Conservation (phyloP, 768 basidiomycete species). For the Kwoniella dejecticola region DNA sequence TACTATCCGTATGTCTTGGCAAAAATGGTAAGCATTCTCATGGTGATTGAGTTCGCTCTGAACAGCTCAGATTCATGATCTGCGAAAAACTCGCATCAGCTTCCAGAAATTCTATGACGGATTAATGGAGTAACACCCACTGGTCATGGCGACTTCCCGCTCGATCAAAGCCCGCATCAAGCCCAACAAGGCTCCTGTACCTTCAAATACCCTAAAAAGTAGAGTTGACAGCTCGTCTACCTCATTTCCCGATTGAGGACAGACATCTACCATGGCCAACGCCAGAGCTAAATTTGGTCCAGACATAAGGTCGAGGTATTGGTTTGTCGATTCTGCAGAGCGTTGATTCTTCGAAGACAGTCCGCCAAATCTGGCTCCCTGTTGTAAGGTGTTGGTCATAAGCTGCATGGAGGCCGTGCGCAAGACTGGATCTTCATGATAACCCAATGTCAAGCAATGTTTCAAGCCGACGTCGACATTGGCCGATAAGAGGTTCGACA, state of each 20-base stretch:
- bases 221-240: conserved; percentile 78
- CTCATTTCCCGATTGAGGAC: conserved; percentile 66
- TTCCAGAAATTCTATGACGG: neutral
- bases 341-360: conserved; percentile 35
- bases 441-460: conserved; percentile 78
- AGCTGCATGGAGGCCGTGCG: conserved; percentile 81
- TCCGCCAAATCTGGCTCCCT: conserved; percentile 73
- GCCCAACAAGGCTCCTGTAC: conserved; percentile 68
- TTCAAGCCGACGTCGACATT: conserved; percentile 88
- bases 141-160: conserved; percentile 74
- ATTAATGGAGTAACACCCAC: conserved; percentile 57
- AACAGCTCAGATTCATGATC: conserved; percentile 81
- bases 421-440: conserved; percentile 69
- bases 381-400: conserved; percentile 75
- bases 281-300: conserved; percentile 52
- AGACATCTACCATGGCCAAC: conserved; percentile 82
- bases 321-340: conserved; percentile 10
- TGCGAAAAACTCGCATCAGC: conserved; percentile 43
- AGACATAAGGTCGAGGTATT: conserved; percentile 28
- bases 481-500: conserved; percentile 76
- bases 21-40: conserved; percentile 81
- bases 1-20: conserved; percentile 83
- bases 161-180: conserved; percentile 83
- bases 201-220: conserved; percentile 82
- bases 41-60: conserved; percentile 82